These are phyloP conservation scores for Trichosporon sp. DNA, from an alignment of 1,284 basidiomycete genomes.

Conservation along the genomic window DNA sequence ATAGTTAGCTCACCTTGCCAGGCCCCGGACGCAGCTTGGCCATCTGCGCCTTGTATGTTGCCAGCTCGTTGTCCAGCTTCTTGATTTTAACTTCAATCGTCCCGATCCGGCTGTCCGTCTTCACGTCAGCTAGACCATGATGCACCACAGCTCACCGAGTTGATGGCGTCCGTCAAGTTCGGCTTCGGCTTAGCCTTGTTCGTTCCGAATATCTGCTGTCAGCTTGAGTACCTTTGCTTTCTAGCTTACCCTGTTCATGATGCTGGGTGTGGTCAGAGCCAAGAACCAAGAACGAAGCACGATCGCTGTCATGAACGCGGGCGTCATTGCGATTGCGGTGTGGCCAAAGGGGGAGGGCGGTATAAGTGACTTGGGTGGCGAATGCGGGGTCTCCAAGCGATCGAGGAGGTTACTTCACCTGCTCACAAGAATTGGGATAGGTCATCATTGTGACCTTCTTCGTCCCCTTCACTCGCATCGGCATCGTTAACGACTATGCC, in stretches of 20 bases:
- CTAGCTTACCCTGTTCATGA: slow-evolving; percentile 37
- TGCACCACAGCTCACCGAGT: slow-evolving; percentile 58
- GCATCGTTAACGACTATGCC: not conserved
- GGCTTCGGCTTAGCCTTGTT: slow-evolving; percentile 68
- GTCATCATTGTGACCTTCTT: too few species aligned
- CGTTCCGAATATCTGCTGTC: slow-evolving; percentile 63
- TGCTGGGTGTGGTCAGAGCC: not conserved
- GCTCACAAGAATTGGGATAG: too few species aligned
- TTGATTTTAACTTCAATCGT: slow-evolving; percentile 95
- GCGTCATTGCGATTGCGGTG: not conserved
- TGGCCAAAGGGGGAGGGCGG: not conserved
- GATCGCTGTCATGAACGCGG: not conserved
- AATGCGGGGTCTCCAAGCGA: not conserved
- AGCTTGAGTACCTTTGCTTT: not conserved
- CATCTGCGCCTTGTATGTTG: slow-evolving; percentile 94
- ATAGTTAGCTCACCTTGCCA: slow-evolving; percentile 65
- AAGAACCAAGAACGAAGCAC: not conserved
- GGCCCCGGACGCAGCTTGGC: slow-evolving; percentile 86
- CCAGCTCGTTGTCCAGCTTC: slow-evolving; percentile 91
- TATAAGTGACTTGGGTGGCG: not conserved
- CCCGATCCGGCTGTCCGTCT: slow-evolving; percentile 85
- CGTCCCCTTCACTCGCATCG: not conserved
- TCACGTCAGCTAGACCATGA: not conserved
- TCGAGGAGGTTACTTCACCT: not conserved
- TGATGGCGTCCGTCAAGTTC: slow-evolving; percentile 81